A percentile compares a stretch with the other conserved stretches of the same genome.
These are phyloP conservation scores for Euphorbia peplus DNA, from an alignment of 345 rosid genomes.

Conservation along the genomic window DNA sequence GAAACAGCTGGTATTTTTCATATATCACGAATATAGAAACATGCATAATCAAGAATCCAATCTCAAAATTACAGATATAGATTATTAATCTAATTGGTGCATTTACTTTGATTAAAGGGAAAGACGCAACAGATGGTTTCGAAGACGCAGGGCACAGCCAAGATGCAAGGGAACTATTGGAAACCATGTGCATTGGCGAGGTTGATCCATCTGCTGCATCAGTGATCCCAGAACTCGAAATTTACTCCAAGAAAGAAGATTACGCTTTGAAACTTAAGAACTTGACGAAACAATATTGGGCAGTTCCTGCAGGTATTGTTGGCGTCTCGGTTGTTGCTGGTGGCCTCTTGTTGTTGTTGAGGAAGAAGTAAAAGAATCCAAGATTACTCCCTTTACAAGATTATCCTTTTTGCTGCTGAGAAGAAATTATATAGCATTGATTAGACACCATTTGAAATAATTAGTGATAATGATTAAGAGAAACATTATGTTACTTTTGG, in stretches of 20 bases:
- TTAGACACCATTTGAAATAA: conserved; percentile 20
- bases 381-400: too few relatives aligned
- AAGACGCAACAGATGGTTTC: conserved; percentile 80
- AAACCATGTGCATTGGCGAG: conserved; percentile 70
- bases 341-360: conserved; percentile 54
- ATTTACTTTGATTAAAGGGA: conserved; percentile 38
- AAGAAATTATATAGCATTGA: background rate
- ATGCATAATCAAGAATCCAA: background rate
- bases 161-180: conserved; percentile 63
- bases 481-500: background rate
- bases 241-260: conserved; percentile 39
- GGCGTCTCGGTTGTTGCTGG: conserved; percentile 62
- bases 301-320: conserved; percentile 52
- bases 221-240: conserved; percentile 62
- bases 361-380: conserved; percentile 46
- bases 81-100: conserved; percentile 15
- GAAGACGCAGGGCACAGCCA: conserved; percentile 91
- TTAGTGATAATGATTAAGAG: conserved; percentile 8
- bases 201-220: conserved; percentile 48
- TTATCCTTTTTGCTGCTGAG: conserved; percentile 4
- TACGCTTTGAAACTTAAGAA: conserved; percentile 40
- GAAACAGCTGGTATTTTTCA: conserved; percentile 52
- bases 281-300: conserved; percentile 66
- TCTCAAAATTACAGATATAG: background rate
- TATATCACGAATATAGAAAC: background rate